Conservation (phyloP, 2,329 filamentous ascomycete genomes). For the Epichloe baconii region DNA sequence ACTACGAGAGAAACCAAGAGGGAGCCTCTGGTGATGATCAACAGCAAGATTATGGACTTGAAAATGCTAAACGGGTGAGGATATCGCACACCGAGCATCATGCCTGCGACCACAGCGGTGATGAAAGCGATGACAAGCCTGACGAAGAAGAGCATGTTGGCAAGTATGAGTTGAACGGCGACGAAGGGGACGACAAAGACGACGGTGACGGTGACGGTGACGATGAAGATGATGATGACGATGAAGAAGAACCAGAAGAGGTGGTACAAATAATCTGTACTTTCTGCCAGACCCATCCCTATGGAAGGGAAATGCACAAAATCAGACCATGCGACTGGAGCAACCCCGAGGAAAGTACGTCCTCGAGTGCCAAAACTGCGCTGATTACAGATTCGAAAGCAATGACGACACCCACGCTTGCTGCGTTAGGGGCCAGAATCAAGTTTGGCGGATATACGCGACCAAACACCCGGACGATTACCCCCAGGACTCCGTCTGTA, state of each 20-base stretch:
- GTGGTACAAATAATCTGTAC: conserved; percentile 4
- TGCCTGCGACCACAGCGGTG: too few relatives aligned
- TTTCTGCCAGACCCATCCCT: conserved; percentile 7
- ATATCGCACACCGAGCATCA: not conserved
- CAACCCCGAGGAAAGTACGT: conserved; percentile 2
- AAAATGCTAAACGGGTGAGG: not conserved
- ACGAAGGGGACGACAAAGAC: not conserved
- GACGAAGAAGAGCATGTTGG: too few relatives aligned
- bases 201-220: not conserved
- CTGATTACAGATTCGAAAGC: conserved; percentile 9
- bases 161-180: not conserved
- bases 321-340: conserved; percentile 7
- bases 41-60: too few relatives aligned
- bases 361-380: conserved; percentile 16
- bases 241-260: not conserved
- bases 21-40: not conserved
- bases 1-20: not conserved
- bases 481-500: conserved; percentile 5
- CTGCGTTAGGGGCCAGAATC: not conserved
- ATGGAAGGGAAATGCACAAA: conserved; percentile 2
- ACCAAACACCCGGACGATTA: conserved; percentile 7
- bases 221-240: not conserved
- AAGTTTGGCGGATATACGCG: conserved; percentile 9
- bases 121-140: not conserved
- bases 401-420: conserved; percentile 5